Base-by-base conservation (phyloP, 768 basidiomycete genomes). In the Mycena pura region DNA sequence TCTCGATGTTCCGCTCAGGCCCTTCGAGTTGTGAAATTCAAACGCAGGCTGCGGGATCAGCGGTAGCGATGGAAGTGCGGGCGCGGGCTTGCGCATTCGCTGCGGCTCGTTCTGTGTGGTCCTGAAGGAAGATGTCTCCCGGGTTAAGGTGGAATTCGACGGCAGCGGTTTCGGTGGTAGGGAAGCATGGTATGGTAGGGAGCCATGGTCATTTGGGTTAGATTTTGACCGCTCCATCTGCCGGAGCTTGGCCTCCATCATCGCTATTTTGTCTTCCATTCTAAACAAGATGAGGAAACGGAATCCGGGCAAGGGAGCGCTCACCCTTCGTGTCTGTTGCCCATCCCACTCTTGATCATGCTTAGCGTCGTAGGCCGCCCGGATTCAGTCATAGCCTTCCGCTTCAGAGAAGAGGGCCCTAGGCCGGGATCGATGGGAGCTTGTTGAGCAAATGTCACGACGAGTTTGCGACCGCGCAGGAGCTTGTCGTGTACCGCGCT, bases 241-340 rank as follows among this genome's bases (percentile, higher is more conserved):
- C 17, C 87, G 84, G 22, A 99, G 80, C 74, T 99, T 99, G 3
- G 96, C 96, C 76, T 99, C 97, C 84, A 98, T 91, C 69, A 90
- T 85, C 8, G 95, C 95, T 67, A 99, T 99, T 76, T 98, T 97
- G 67, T 87, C 88, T 41, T 84, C 78, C 2, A 93, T 95, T 48
- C 92, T 96, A 69, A 57, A 65, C 13, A 44, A 68, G 68, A 56
- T 48, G 34, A 56, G 24, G 22, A 29, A 21, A 47, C 13, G 13
- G 36, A 19, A 40, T 22, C 38, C 17, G 28, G 19, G 9, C 65
- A 61, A 25, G 34, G 15, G 38, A 9, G 53, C 21, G 7, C 80
- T 51, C 32, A 86, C 86, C 80, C 78, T 64, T 82, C 81, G 77
- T 86, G 82, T 69, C 76, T 85, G 63, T 74, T 77, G 59, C 74